Conservation (phyloP, 108 stramenopile genomes). For the Pseudonitzschia multistriata region DNA sequence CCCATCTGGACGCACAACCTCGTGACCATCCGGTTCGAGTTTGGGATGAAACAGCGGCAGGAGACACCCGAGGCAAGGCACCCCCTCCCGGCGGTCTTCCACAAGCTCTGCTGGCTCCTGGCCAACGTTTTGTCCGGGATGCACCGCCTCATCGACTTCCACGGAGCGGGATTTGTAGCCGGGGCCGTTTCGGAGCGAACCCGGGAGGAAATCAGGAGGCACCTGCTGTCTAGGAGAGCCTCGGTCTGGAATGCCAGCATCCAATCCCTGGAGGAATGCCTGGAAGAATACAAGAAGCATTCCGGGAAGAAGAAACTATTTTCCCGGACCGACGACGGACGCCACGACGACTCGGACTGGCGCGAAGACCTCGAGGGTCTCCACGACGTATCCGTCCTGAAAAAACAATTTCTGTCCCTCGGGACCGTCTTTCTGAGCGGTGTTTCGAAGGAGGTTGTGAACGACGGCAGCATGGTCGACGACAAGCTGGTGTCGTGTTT, state of each 20-base stretch:
- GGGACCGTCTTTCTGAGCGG: slow-evolving; percentile 17
- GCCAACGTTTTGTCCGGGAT: slow-evolving; percentile 33
- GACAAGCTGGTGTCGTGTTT: slow-evolving; percentile 12
- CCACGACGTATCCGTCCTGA: slow-evolving; percentile 34
- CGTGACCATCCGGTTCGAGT: slow-evolving; percentile 53
- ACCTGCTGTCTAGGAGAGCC: slow-evolving; percentile 8
- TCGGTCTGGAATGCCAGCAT: slow-evolving; percentile 35
- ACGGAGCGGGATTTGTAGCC: slow-evolving; percentile 10
- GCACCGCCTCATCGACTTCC: slow-evolving; percentile 26
- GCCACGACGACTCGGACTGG: slow-evolving; percentile 31
- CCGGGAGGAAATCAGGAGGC: slow-evolving; percentile 1
- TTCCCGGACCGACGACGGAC: not conserved
- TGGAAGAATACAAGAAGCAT: slow-evolving; percentile 44
- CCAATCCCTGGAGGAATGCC: slow-evolving; percentile 36
- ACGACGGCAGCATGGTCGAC: slow-evolving; percentile 21
- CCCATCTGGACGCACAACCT: slow-evolving; percentile 44
- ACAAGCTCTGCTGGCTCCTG: slow-evolving; percentile 38
- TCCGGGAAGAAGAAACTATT: slow-evolving; percentile 31
- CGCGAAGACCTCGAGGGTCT: slow-evolving; percentile 35
- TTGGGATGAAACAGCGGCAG: slow-evolving; percentile 27
- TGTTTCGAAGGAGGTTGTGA: slow-evolving; percentile 12
- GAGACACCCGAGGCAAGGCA: not conserved
- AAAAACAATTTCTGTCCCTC: slow-evolving; percentile 31
- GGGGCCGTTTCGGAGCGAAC: not conserved
- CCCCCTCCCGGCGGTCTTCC: slow-evolving; percentile 40